These are phyloP conservation scores for Diaporthe batatas DNA, from an alignment of 2,329 filamentous ascomycete species.

Conservation along the genomic window DNA sequence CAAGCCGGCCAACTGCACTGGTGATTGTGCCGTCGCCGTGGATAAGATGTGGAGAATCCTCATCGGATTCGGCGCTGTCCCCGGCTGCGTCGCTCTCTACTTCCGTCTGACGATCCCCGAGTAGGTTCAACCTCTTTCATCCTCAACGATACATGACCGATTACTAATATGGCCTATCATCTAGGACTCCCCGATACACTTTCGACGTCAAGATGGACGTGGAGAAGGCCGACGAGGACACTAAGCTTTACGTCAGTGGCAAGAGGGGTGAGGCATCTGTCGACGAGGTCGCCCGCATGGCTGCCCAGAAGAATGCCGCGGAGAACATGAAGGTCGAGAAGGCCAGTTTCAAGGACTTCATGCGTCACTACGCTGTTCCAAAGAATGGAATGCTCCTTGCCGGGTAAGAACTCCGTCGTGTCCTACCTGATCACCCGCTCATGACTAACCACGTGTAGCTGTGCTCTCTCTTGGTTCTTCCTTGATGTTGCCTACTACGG, in stretches of 20 bases:
- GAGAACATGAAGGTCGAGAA: constrained; percentile 73
- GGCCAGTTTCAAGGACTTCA: constrained; percentile 80
- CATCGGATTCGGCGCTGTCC: constrained; percentile 85
- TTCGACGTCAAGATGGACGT: constrained; percentile 84
- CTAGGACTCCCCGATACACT: constrained; percentile 82
- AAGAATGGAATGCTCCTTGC: constrained; percentile 75
- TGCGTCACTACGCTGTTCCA: constrained; percentile 76
- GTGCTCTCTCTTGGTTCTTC: constrained; percentile 87
- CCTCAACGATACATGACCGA: not conserved
- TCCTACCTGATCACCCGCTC: not conserved
- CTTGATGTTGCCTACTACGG: constrained; percentile 74
- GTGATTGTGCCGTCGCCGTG: constrained; percentile 75
- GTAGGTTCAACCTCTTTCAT: not conserved
- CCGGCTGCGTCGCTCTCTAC: constrained; percentile 85
- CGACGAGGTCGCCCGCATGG: constrained; percentile 76
- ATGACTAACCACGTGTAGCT: constrained; percentile 69
- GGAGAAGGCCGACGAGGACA: constrained; percentile 79
- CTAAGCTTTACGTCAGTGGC: constrained; percentile 80
- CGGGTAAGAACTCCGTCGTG: constrained; percentile 42
- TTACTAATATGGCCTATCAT: not conserved
- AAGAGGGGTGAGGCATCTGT: constrained; percentile 69
- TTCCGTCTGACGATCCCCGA: constrained; percentile 85
- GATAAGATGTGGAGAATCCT: constrained; percentile 91
- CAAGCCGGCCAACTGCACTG: constrained; percentile 69
- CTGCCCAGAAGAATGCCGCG: constrained; percentile 66